Percentiles rank a stretch among this genome's conserved stretches.
Evolutionary conservation across 129 eudicot species (phyloP).

Genomic region (Pseudognaphalium luteoalbum): DNA sequence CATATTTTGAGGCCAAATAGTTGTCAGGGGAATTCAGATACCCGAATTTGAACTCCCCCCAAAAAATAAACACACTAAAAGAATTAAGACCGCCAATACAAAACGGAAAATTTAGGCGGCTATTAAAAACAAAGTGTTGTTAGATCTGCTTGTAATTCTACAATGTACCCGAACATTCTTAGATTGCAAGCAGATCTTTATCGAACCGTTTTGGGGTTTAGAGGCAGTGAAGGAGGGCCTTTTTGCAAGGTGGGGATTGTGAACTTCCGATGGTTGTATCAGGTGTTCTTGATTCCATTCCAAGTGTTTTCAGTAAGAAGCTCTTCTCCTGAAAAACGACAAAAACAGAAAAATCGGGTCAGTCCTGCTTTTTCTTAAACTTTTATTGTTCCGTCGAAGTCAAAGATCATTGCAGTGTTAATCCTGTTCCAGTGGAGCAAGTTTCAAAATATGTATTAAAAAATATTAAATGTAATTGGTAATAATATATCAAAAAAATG

Average conservation of each 20-base stretch:
- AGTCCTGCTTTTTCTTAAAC: conserved; percentile 8
- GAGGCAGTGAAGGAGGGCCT: conserved; percentile 86
- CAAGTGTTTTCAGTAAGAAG: conserved; percentile 77
- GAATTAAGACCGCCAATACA: conserved; percentile 24
- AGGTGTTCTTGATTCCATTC: conserved; percentile 56
- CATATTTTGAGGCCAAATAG: conserved; percentile 41
- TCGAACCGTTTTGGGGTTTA: conserved; percentile 48
- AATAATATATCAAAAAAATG: no score
- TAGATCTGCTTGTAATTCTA: conserved; percentile 37
- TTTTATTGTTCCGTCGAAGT: not conserved
- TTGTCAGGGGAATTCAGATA: conserved; percentile 36
- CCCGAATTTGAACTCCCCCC: conserved; percentile 49
- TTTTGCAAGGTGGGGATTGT: conserved; percentile 80
- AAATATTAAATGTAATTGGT: no score
- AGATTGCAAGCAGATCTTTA: conserved; percentile 46
- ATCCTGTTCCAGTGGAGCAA: not conserved
- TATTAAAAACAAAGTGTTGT: conserved; percentile 8
- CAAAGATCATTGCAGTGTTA: not conserved
- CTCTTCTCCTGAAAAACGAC: conserved; percentile 68
- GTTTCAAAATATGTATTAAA: no score
- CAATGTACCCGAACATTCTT: conserved; percentile 52
- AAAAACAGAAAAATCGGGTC: not conserved
- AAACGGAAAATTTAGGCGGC: not conserved
- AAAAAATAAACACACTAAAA: conserved; percentile 43
- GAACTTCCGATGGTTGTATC: conserved; percentile 34